Conservation (phyloP, 1,284 basidiomycete genomes). For the Papiliotrema terrestris region DNA sequence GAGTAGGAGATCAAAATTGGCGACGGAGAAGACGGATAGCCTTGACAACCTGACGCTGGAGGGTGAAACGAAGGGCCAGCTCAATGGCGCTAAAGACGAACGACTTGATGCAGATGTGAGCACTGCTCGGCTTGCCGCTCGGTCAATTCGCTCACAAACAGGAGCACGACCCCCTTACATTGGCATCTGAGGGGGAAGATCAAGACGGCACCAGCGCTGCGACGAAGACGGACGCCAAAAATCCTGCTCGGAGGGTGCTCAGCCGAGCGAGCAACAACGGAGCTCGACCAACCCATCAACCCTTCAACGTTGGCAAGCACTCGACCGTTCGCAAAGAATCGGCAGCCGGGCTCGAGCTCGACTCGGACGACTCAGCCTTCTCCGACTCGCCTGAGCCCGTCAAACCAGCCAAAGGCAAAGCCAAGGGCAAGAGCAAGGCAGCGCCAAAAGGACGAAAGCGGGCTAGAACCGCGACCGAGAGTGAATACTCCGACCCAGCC, state of each 20-base stretch:
- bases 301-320: constrained; percentile 12
- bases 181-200: too few species aligned
- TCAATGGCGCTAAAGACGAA: too few species aligned
- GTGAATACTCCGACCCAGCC: constrained; percentile 7
- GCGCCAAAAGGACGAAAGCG: constrained; percentile 9
- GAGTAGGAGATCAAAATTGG: constrained; percentile 28
- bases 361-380: constrained; percentile 2
- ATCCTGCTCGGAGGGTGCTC: too few species aligned
- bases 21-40: constrained; percentile 34
- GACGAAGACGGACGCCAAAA: background rate
- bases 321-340: constrained; percentile 2
- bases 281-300: constrained; percentile 5
- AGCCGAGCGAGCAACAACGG: background rate
- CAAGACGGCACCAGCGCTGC: too few species aligned
- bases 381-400: background rate
- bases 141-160: too few species aligned
- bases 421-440: constrained; percentile 18
- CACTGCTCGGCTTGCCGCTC: too few species aligned
- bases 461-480: constrained; percentile 10
- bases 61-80: background rate
- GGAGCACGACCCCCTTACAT: too few species aligned
- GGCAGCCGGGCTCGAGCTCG: constrained; percentile 2
- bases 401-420: constrained; percentile 1
- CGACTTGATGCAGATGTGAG: too few species aligned
- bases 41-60: constrained; percentile 38